phyloP scores from a whole-genome alignment of 2,329 filamentous ascomycete genomes.

The Rhexocercosporidium sp. region DNA sequence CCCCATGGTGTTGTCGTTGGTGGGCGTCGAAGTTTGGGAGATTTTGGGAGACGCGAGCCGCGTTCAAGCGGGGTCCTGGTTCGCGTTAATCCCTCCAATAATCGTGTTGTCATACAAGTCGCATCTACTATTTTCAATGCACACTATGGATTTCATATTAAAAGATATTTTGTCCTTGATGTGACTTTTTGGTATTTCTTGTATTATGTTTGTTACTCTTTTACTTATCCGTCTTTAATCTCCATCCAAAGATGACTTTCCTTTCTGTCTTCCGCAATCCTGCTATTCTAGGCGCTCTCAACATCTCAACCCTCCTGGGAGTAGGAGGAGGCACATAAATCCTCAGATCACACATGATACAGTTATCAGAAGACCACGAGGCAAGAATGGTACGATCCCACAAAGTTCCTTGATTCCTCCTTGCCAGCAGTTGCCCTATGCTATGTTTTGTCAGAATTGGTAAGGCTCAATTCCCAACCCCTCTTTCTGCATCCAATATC shows the following conservation, averaged over 20 bases:
- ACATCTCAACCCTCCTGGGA: conserved; percentile 26
- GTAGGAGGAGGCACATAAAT: conserved; percentile 30
- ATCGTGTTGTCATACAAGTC: conserved; percentile 1
- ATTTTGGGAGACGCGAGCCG: not conserved
- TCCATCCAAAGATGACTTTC: conserved; percentile 16
- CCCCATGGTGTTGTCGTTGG: not conserved
- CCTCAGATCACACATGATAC: conserved; percentile 32
- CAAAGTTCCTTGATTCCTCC: not conserved
- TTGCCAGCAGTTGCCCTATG: not conserved
- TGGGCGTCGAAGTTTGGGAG: not conserved
- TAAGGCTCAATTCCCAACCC: not conserved
- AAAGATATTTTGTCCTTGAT: not conserved
- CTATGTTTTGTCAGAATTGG: not conserved
- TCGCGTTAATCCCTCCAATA: not conserved
- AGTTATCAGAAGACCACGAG: conserved; percentile 35
- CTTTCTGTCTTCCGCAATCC: conserved; percentile 30
- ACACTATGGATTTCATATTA: not conserved
- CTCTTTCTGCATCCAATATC: not conserved
- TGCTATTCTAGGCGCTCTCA: conserved; percentile 19
- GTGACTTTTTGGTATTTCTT: not conserved
- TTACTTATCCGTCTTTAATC: not conserved
- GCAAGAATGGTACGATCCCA: conserved; percentile 30
- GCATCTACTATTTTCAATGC: not conserved
- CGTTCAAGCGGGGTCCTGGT: not conserved
- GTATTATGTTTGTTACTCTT: no score